Evolutionary conservation across 2,329 filamentous ascomycete species (phyloP), one percentile per base, ranked within the genome.

Genomic region (Talaromyces sp.): DNA sequence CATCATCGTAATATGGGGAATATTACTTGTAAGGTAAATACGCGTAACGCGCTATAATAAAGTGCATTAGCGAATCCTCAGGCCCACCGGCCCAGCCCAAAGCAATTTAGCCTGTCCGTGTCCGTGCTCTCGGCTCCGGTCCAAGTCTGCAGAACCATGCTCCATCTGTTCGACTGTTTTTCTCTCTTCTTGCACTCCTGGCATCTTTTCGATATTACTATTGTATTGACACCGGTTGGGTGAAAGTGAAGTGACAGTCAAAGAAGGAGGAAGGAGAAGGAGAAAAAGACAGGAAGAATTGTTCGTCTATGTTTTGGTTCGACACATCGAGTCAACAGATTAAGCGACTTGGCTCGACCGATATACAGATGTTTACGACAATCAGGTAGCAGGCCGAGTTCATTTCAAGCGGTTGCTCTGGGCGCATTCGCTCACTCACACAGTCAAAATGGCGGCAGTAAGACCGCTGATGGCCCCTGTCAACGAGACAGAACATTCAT

Each of bases 401-500:
- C 17, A 43, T 59, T 41, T 31, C 13, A 43, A 43, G 56, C 37
- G 56, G 45, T 22, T 37, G 56, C 56, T 58, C 35, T n/a, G 56
- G 56, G 43, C 56, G 56, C 56, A 25, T 25, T 43, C 56, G 7
- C 9, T 57, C 54, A 37, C 54, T 58, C 27, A 19, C 52, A 56
- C 19, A 3, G 27, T 22, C 35, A 27, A 56, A 15, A 63, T 63
- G 61, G 50, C 61, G 2, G 37, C 49, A 17, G 39, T 45, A 6
- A 56, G 61, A 63, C 27, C 61, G 19, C 39, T 63, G 35, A 70
- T 77, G 65, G 70, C 85, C 68, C 77, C 80, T 57, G 64, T 68
- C 67, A 87, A 87, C 73, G 85, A 88, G 80, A 86, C 84, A 22
- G 79, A 81, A 64, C 81, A 81, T 73, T 78, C 78, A 33, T 77